Evolutionary conservation across 495 filamentous ascomycete genomes (phyloP).

Genomic region (Podospora tetraspora): DNA sequence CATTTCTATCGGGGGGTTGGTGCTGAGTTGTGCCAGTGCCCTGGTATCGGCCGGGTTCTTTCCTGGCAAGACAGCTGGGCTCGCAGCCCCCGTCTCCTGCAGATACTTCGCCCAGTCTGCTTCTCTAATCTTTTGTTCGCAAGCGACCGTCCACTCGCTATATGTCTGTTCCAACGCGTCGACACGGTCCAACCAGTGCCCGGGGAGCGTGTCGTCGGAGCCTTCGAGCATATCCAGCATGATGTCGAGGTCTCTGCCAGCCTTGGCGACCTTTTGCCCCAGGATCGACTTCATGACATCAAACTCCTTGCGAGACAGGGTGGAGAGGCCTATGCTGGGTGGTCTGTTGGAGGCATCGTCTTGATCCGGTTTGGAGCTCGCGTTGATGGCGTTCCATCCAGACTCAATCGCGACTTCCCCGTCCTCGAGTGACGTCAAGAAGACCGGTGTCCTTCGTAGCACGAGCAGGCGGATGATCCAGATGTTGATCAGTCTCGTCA

Average conservation of each 20-base stretch:
- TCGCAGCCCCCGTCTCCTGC: conserved; percentile 2
- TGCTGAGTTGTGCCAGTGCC: not conserved
- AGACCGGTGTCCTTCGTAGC: conserved; percentile 61
- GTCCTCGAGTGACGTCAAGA: conserved; percentile 61
- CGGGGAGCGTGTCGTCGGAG: conserved; percentile 73
- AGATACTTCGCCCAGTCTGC: conserved; percentile 25
- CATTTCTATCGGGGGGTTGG: not conserved
- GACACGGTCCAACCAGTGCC: conserved; percentile 79
- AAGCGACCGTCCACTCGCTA: conserved; percentile 60
- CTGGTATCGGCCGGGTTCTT: not conserved
- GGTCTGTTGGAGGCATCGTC: conserved; percentile 8
- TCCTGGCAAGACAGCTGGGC: not conserved
- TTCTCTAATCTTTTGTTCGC: conserved; percentile 37
- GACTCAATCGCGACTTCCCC: conserved; percentile 57
- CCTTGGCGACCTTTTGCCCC: conserved; percentile 59
- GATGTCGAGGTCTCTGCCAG: conserved; percentile 69
- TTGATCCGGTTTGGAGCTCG: conserved; percentile 4
- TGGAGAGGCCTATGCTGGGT: conserved; percentile 14
- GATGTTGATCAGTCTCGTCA: conserved; percentile 61
- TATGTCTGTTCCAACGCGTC: conserved; percentile 79
- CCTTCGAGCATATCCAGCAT: conserved; percentile 85
- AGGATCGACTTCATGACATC: conserved; percentile 59
- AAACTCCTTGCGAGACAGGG: conserved; percentile 49
- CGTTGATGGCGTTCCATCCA: conserved; percentile 55
- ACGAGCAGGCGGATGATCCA: conserved; percentile 76